These are phyloP conservation scores for Komagataella pastoris DNA, from an alignment of 805 yeast species.

Conservation along the genomic window DNA sequence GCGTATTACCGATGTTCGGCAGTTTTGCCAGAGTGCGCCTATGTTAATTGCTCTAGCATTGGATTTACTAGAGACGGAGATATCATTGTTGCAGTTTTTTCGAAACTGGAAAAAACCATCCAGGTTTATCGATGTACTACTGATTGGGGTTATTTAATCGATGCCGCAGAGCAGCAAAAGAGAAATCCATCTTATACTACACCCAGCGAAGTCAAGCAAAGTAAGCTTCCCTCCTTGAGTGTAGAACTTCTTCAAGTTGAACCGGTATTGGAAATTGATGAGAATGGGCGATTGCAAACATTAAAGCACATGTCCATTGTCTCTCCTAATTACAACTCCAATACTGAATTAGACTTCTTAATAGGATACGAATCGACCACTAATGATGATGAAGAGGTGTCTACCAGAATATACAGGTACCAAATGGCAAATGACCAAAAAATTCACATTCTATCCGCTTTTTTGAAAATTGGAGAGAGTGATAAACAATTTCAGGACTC, in stretches of 20 bases:
- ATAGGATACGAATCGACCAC: conserved; percentile 22
- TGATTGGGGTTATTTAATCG: conserved; percentile 43
- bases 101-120: neutral
- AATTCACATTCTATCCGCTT: neutral
- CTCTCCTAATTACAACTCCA: conserved; percentile 28
- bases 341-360: conserved; percentile 31
- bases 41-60: conserved; percentile 27
- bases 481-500: neutral
- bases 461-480: neutral
- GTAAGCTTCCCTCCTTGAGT: neutral
- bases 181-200: conserved; percentile 36
- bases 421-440: neutral
- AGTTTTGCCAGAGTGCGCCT: conserved; percentile 9
- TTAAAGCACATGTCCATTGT: conserved; percentile 25
- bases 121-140: conserved; percentile 27
- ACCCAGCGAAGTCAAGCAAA: conserved; percentile 17
- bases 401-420: neutral
- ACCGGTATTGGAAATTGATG: conserved; percentile 12
- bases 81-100: conserved; percentile 28
- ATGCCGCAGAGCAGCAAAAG: conserved; percentile 31
- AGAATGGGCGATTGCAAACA: conserved; percentile 10
- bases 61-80: conserved; percentile 37
- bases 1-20: conserved; percentile 33
- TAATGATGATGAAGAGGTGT: neutral
- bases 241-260: neutral